phyloP scores from a whole-genome alignment of 352 stramenopile genomes.

The Globisporangium orthogonon region DNA sequence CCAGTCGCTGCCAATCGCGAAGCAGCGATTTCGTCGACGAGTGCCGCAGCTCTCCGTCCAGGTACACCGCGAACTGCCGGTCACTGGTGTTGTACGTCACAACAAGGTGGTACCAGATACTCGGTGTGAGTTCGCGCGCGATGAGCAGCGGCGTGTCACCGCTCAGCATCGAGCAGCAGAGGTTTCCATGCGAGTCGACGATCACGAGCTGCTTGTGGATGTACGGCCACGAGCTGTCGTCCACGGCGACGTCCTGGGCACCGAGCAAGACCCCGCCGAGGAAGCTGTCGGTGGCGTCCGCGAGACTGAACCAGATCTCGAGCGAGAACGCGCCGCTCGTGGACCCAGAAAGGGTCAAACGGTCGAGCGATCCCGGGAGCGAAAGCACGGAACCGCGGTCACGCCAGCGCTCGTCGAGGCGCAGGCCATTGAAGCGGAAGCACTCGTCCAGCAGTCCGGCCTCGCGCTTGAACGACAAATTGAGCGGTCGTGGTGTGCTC shows the following conservation, averaged over 20 bases:
- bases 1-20: conserved; percentile 38
- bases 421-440: conserved; percentile 53
- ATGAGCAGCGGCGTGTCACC: conserved; percentile 39
- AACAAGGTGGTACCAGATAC: conserved; percentile 67
- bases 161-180: conserved; percentile 55
- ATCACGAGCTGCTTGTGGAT: conserved; percentile 54
- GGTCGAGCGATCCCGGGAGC: conserved; percentile 34
- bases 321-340: conserved; percentile 35
- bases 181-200: conserved; percentile 49
- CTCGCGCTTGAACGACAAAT: conserved; percentile 55
- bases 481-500: conserved; percentile 40
- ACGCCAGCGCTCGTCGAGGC: conserved; percentile 12
- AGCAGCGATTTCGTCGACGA: conserved; percentile 29
- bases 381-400: conserved; percentile 33
- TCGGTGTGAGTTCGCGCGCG: conserved; percentile 34
- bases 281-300: conserved; percentile 20
- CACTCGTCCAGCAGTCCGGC: conserved; percentile 35
- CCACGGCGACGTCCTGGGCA: conserved; percentile 43
- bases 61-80: conserved; percentile 35
- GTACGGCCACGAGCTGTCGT: conserved; percentile 43
- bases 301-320: conserved; percentile 65
- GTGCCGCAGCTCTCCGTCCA: conserved; percentile 53
- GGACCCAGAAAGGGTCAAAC: conserved; percentile 20
- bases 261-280: conserved; percentile 51
- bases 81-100: conserved; percentile 35